Conservation (phyloP, 2,329 filamentous ascomycete genomes). For the Aspergillus piperis region DNA sequence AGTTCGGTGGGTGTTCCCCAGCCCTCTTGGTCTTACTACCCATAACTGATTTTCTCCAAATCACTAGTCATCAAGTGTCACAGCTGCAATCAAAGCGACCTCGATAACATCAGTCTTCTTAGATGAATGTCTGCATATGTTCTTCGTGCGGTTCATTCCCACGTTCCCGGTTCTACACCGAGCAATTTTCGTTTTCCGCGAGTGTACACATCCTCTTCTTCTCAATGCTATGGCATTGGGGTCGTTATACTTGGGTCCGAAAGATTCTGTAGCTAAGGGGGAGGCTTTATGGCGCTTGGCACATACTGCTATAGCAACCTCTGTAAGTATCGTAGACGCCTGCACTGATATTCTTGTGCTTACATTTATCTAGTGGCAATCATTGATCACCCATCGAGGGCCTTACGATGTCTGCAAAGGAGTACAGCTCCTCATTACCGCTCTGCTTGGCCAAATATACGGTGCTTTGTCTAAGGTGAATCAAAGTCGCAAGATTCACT, state of each 20-base stretch:
- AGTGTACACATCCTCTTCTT: conserved; percentile 47
- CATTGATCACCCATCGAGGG: conserved; percentile 45
- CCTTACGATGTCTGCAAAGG: conserved; percentile 48
- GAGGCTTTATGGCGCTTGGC: conserved; percentile 49
- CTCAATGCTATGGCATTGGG: conserved; percentile 51
- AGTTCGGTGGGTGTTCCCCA: conserved; percentile 39
- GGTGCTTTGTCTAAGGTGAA: conserved; percentile 44
- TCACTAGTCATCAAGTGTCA: conserved; percentile 44
- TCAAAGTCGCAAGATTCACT: neutral
- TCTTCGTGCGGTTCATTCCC: conserved; percentile 49
- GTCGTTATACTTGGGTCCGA: conserved; percentile 48
- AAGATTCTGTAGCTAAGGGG: conserved; percentile 46
- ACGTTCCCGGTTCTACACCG: conserved; percentile 50
- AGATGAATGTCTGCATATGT: conserved; percentile 51
- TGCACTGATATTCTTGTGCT: conserved; percentile 3
- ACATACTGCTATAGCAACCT: conserved; percentile 49
- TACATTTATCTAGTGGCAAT: conserved; percentile 40
- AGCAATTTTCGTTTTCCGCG: conserved; percentile 48
- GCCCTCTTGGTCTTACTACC: neutral
- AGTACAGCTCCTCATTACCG: conserved; percentile 47
- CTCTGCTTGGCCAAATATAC: conserved; percentile 48
- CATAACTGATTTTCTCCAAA: neutral
- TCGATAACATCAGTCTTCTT: conserved; percentile 50
- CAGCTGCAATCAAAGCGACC: conserved; percentile 46
- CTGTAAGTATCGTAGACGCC: conserved; percentile 23